A percentile compares a stretch with the other conserved stretches of the same genome.
phyloP scores from a whole-genome alignment of 2,329 filamentous ascomycete genomes.

The Cercospora sp. region DNA sequence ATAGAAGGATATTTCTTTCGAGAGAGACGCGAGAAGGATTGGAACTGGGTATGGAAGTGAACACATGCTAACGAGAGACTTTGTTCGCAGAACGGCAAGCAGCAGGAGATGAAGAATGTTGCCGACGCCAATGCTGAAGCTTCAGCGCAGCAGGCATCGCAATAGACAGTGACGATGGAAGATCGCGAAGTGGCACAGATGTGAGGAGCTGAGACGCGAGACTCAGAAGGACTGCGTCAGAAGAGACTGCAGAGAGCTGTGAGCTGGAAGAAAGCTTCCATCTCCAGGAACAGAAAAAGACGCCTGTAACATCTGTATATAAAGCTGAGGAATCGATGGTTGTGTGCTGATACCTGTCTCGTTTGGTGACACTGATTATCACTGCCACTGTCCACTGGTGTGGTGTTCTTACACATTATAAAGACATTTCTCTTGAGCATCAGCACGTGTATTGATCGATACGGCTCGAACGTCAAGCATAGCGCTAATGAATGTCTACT shows the following conservation, averaged over 20 bases:
- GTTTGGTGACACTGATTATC: background rate
- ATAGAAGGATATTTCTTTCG: background rate
- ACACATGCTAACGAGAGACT: background rate
- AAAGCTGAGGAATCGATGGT: conserved; percentile 11
- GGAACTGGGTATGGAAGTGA: background rate
- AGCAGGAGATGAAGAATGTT: conserved; percentile 78
- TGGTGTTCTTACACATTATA: background rate
- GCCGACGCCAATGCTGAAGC: conserved; percentile 55
- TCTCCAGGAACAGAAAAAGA: conserved; percentile 2
- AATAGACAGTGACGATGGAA: conserved; percentile 40
- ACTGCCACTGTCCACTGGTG: background rate
- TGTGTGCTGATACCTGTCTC: background rate
- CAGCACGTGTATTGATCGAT: background rate
- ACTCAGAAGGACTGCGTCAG: background rate
- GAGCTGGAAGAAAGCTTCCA: background rate
- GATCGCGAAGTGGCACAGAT: conserved; percentile 20
- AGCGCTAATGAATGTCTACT: background rate
- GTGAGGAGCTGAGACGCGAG: background rate
- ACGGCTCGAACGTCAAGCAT: background rate
- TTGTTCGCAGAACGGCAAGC: conserved; percentile 82
- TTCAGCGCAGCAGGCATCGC: conserved; percentile 36
- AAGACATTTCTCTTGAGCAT: background rate
- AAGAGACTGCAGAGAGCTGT: background rate
- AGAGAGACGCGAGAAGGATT: background rate
- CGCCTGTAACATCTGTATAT: conserved; percentile 34